These are phyloP conservation scores for Euphorbia lathyris DNA, from an alignment of 345 rosid species.

Conservation along the genomic window DNA sequence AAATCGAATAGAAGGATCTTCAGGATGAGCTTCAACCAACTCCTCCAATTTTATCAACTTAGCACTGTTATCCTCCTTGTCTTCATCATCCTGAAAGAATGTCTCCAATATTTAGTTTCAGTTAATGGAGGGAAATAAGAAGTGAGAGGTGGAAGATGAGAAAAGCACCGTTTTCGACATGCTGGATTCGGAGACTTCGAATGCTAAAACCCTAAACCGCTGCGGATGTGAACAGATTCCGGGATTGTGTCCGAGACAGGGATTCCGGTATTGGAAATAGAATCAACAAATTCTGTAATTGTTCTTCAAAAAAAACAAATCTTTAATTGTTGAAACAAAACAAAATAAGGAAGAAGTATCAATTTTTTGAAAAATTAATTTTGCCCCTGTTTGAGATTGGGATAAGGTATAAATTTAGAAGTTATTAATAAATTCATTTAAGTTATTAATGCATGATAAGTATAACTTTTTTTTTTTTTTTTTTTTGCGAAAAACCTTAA, in stretches of 20 bases:
- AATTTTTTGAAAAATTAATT: too few species aligned
- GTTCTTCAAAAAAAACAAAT: too few species aligned
- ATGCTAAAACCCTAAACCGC: neutral
- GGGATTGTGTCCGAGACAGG: neutral
- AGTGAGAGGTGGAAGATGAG: neutral
- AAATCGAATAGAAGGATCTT: constrained; percentile 60
- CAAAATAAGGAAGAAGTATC: too few species aligned
- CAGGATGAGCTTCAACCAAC: constrained; percentile 58
- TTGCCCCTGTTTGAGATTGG: too few species aligned
- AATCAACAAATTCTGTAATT: too few species aligned
- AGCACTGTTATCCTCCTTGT: constrained; percentile 24
- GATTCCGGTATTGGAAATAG: too few species aligned
- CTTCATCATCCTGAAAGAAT: constrained; percentile 3
- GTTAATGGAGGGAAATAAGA: neutral
- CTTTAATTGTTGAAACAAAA: too few species aligned
- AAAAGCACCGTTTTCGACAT: constrained; percentile 1
- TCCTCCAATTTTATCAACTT: constrained; percentile 43
- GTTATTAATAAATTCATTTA: too few species aligned
- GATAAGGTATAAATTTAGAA: too few species aligned
- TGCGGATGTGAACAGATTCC: neutral
- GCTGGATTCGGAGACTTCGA: neutral
- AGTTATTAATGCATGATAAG: too few species aligned
- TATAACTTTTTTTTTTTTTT: too few species aligned
- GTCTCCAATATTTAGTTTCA: neutral
- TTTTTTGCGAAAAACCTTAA: too few species aligned